Percentiles rank a stretch among this genome's conserved stretches.
Evolutionary conservation across 2,329 filamentous ascomycete genomes (phyloP).

Genomic region (Macrophomina pseudophaseolina): DNA sequence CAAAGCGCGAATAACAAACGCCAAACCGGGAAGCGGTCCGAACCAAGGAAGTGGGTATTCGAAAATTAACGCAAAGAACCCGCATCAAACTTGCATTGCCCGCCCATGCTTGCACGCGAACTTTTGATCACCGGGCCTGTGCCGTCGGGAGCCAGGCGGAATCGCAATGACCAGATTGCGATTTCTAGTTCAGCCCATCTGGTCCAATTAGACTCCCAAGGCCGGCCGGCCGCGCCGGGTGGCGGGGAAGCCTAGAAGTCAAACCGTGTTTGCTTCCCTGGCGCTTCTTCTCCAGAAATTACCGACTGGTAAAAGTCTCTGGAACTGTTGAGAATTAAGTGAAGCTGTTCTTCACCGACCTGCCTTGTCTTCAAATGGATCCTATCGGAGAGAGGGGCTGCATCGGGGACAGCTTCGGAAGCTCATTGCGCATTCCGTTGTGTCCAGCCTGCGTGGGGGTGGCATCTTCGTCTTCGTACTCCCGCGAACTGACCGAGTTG

Average conservation of each 20-base stretch:
- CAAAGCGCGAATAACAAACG: constrained; percentile 21
- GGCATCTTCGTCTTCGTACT: constrained; percentile 27
- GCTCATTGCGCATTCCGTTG: constrained; percentile 45
- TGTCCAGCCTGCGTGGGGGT: constrained; percentile 47
- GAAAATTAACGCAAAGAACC: constrained; percentile 27
- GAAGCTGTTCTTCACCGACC: neutral
- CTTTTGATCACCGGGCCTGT: neutral
- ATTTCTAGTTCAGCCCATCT: neutral
- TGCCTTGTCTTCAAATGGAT: constrained; percentile 15
- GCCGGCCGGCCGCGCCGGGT: neutral
- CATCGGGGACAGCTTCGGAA: constrained; percentile 65
- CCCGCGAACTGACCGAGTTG: constrained; percentile 8
- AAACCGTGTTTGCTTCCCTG: neutral
- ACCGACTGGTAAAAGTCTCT: constrained; percentile 13
- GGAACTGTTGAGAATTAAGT: constrained; percentile 9
- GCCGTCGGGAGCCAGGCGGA: neutral
- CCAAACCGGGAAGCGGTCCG: constrained; percentile 25
- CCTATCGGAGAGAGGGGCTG: constrained; percentile 64
- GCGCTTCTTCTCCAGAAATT: constrained; percentile 17
- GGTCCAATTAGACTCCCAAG: constrained; percentile 12
- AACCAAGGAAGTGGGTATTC: constrained; percentile 28
- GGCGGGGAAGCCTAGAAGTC: constrained; percentile 10
- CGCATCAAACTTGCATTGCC: constrained; percentile 26
- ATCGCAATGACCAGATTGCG: neutral
- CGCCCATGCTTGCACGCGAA: constrained; percentile 15